These are phyloP conservation scores for Capsaspora owczarzaki DNA, from an alignment of 78 protist genomes.

Conservation along the genomic window DNA sequence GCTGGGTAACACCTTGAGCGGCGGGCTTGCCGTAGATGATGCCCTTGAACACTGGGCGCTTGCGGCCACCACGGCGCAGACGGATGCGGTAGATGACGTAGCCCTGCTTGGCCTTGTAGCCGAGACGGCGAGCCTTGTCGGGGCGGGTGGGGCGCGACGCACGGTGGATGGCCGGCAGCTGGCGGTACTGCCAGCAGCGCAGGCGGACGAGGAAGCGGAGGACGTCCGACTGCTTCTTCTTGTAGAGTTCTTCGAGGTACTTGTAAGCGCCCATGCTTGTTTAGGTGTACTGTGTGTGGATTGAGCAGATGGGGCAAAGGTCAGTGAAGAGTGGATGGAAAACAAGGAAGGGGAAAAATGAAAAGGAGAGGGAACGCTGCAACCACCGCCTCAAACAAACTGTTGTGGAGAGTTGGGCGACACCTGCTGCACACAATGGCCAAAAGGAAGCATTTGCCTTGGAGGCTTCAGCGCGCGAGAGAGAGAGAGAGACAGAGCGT, in stretches of 20 bases:
- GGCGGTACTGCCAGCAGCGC: conserved; percentile 98
- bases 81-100: conserved; percentile 81
- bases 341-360: neutral
- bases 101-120: conserved; percentile 99
- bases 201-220: conserved; percentile 94
- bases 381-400: neutral
- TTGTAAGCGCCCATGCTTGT: conserved; percentile 95
- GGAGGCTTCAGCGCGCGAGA: no score
- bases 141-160: conserved; percentile 94
- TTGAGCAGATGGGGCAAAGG: neutral
- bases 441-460: no score
- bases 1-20: conserved; percentile 82
- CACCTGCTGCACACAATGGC: no score
- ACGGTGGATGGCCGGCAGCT: conserved; percentile 88
- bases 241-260: conserved; percentile 93
- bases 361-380: neutral
- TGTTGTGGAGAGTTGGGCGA: no score
- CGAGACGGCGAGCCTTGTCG: conserved; percentile 98
- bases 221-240: conserved; percentile 95
- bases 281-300: neutral
- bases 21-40: conserved; percentile 94
- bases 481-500: no score
- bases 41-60: conserved; percentile 80
- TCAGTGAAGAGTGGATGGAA: neutral
- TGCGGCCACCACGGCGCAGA: conserved; percentile 97